phyloP scores from a whole-genome alignment of 1,284 basidiomycete species.

The Marasmius tenuissimus region DNA sequence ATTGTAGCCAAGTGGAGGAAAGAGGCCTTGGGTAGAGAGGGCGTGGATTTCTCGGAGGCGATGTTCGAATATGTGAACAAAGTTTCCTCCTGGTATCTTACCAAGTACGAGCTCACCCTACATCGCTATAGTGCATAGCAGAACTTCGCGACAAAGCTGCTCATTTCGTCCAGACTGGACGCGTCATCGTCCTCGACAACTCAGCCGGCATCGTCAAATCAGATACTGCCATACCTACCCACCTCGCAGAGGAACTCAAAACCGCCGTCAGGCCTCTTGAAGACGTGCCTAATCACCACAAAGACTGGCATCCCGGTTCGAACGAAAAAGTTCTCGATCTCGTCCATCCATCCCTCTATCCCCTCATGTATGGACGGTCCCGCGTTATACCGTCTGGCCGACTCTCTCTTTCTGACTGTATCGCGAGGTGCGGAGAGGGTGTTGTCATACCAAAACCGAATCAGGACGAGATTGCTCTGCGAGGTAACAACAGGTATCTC shows the following conservation, averaged over 20 bases:
- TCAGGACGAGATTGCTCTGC: background rate
- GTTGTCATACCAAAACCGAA: background rate
- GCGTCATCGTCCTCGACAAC: background rate
- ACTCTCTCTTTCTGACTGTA: conserved; percentile 13
- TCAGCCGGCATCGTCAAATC: conserved; percentile 9
- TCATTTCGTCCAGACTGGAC: background rate
- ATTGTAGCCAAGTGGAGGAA: background rate
- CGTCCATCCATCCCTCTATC: conserved; percentile 7
- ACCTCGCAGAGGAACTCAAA: conserved; percentile 16
- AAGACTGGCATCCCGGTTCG: conserved; percentile 50
- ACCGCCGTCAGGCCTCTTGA: conserved; percentile 31
- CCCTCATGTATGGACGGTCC: conserved; percentile 29
- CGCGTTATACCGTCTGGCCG: conserved; percentile 41
- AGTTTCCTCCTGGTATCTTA: background rate
- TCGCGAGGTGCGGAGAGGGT: background rate
- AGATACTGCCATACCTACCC: conserved; percentile 16
- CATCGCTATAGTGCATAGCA: background rate
- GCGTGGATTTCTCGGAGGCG: background rate
- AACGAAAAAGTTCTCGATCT: conserved; percentile 43
- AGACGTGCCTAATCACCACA: conserved; percentile 33
- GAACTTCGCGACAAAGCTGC: background rate
- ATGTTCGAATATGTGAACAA: background rate
- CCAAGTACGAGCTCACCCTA: background rate
- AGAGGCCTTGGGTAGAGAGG: background rate
- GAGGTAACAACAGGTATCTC: background rate